Evolutionary conservation across 2,329 filamentous ascomycete species (phyloP).

Genomic region (Eutypa lata): DNA sequence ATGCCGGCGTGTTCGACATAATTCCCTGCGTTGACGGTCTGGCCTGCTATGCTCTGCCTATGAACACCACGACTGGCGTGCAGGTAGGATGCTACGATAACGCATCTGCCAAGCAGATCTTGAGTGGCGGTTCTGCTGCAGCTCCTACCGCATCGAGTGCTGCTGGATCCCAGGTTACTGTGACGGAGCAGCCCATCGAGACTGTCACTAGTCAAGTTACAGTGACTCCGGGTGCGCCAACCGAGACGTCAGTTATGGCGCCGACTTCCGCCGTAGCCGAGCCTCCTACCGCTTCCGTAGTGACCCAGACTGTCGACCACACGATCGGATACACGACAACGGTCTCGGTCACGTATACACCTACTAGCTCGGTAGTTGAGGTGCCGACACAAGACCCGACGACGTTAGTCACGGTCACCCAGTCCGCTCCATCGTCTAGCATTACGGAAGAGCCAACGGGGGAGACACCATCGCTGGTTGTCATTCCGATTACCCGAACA

Average conservation of each 20-base stretch:
- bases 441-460: too few species aligned
- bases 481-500: too few species aligned
- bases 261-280: not conserved
- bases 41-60: slow-evolving; percentile 54
- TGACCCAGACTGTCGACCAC: not conserved
- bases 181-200: slow-evolving; percentile 2
- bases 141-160: slow-evolving; percentile 9
- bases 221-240: slow-evolving; percentile 9
- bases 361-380: not conserved
- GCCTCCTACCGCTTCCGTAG: not conserved
- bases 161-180: slow-evolving; percentile 4
- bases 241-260: not conserved
- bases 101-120: slow-evolving; percentile 36
- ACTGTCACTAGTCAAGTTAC: slow-evolving; percentile 8
- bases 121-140: slow-evolving; percentile 30
- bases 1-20: slow-evolving; percentile 40
- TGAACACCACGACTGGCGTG: slow-evolving; percentile 46
- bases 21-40: slow-evolving; percentile 29
- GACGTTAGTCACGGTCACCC: not conserved
- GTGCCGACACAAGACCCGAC: not conserved
- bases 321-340: not conserved
- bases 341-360: not conserved
- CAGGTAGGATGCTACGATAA: slow-evolving; percentile 45
- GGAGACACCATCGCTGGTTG: too few species aligned
- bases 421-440: not conserved